Percentiles rank a stretch among this genome's conserved stretches.
Conservation (phyloP, 78 protist genomes). For the Dictyostelium purpureum region DNA sequence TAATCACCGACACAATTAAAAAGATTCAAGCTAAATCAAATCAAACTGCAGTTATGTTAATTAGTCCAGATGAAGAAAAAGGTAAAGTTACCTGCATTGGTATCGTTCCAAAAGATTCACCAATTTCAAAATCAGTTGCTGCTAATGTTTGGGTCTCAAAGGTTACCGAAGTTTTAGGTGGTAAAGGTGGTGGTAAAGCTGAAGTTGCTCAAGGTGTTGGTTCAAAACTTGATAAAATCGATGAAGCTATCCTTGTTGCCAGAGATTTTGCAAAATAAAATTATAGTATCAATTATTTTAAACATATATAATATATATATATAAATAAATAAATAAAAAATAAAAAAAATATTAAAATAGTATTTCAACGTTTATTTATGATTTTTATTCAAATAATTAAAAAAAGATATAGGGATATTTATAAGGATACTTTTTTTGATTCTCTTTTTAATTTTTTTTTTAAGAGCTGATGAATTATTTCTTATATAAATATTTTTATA, state of each 20-base stretch:
- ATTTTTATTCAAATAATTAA: no score
- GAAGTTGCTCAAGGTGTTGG: slow-evolving; percentile 85
- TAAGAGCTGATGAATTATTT: no score
- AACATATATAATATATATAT: no score
- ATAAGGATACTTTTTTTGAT: no score
- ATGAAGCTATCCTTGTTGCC: slow-evolving; percentile 41
- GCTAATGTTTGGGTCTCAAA: slow-evolving; percentile 76
- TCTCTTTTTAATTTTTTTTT: no score
- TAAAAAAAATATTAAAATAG: no score
- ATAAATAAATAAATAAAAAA: no score
- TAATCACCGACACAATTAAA: slow-evolving; percentile 55
- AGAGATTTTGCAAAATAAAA: slow-evolving; percentile 14
- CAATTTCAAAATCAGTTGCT: slow-evolving; percentile 16
- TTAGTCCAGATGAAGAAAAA: slow-evolving; percentile 66
- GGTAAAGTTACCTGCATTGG: slow-evolving; percentile 29
- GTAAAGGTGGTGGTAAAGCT: slow-evolving; percentile 83
- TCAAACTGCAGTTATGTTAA: slow-evolving; percentile 30
- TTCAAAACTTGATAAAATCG: slow-evolving; percentile 37
- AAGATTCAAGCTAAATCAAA: slow-evolving; percentile 41
- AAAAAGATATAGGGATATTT: no score
- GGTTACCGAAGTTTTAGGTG: slow-evolving; percentile 64
- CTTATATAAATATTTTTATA: no score
- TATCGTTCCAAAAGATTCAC: slow-evolving; percentile 45
- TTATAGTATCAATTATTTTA: no score
- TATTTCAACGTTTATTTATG: no score